phyloP scores from a whole-genome alignment of 768 basidiomycete genomes.

The Leccinum longicurvipes region DNA sequence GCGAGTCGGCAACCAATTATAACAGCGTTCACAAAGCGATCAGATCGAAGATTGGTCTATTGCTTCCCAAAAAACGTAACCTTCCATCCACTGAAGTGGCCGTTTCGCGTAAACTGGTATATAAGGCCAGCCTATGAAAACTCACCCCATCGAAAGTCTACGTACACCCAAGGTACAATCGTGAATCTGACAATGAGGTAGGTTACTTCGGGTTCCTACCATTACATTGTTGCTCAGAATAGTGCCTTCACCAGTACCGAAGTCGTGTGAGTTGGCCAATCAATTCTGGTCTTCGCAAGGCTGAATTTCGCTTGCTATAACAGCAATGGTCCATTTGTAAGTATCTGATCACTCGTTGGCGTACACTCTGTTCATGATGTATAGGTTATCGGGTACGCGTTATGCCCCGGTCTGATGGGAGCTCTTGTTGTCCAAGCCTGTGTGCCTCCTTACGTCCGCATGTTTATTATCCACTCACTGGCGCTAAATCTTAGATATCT shows the following conservation, averaged over 20 bases:
- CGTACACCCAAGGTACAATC: background rate
- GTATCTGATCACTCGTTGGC: background rate
- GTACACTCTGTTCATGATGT: background rate
- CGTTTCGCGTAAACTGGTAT: background rate
- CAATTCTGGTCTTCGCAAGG: background rate
- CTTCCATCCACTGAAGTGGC: background rate
- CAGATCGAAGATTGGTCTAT: background rate
- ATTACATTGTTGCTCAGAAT: background rate
- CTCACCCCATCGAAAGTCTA: background rate
- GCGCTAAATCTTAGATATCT: background rate
- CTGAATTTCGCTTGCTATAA: background rate
- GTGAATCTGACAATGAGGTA: background rate
- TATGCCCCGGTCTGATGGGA: background rate
- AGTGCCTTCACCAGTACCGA: background rate
- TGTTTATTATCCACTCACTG: background rate
- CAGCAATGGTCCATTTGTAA: background rate
- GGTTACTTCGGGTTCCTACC: background rate
- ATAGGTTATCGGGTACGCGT: background rate
- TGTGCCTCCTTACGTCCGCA: background rate
- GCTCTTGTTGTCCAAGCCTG: background rate
- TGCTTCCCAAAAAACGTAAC: background rate
- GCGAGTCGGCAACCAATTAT: background rate
- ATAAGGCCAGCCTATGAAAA: background rate
- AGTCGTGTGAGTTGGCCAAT: background rate
- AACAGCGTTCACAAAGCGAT: background rate